Evolutionary conservation across 176 grass and related monocot species (phyloP).

Genomic region (Raddia distichophylla): DNA sequence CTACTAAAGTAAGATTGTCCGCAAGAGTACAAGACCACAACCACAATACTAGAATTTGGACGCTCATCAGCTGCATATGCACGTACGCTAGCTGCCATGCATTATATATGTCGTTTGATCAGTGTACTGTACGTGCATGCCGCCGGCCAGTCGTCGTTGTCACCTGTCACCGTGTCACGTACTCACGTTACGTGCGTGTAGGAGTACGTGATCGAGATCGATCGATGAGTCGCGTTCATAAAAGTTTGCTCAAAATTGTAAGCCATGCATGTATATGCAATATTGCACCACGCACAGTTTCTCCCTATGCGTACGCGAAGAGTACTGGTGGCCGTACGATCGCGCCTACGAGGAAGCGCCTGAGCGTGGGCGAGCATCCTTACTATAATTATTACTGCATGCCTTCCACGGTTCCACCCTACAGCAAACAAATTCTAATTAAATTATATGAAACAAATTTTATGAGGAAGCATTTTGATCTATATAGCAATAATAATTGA

Average conservation of each 20-base stretch:
- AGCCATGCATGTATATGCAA: background rate
- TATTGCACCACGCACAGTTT: background rate
- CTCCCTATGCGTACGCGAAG: background rate
- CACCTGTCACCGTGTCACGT: background rate
- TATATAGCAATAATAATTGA: no score
- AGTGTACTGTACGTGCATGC: background rate
- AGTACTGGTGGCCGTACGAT: background rate
- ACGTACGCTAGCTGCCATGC: background rate
- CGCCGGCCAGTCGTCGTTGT: background rate
- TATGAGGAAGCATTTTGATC: no score
- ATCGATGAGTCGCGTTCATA: background rate
- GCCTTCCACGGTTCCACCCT: background rate
- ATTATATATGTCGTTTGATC: background rate
- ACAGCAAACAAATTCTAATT: no score
- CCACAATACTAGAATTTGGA: background rate
- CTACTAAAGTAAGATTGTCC: no score
- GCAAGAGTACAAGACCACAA: no score
- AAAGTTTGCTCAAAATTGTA: constrained; percentile 3
- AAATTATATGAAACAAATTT: no score
- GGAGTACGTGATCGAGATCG: background rate
- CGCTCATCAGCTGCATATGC: no score
- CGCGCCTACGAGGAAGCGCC: no score
- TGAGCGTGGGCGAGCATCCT: background rate
- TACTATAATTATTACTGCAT: background rate
- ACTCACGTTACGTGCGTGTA: background rate